phyloP scores from a whole-genome alignment of 768 basidiomycete genomes.

The Lentinus brumalis region DNA sequence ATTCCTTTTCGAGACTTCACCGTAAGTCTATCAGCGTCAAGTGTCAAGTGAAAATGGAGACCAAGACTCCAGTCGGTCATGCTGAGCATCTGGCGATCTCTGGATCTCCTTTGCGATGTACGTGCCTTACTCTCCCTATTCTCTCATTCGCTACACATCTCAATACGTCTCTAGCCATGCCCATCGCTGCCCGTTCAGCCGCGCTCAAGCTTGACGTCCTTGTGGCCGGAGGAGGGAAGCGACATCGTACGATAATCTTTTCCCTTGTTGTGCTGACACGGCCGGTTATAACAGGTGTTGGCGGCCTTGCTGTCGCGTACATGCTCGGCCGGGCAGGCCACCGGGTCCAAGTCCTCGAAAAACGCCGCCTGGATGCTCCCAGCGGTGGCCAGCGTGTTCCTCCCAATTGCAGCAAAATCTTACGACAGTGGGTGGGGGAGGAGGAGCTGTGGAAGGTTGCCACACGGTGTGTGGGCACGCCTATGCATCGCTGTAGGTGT shows the following conservation, averaged over 20 bases:
- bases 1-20: too few relatives aligned
- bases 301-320: slow-evolving; percentile 58
- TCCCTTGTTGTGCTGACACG: not conserved
- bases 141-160: too few relatives aligned
- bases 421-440: slow-evolving; percentile 57
- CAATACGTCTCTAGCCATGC: slow-evolving; percentile 11
- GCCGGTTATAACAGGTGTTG: slow-evolving; percentile 38
- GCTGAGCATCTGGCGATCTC: too few relatives aligned
- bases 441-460: slow-evolving; percentile 42
- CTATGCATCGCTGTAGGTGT: slow-evolving; percentile 40
- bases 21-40: too few relatives aligned
- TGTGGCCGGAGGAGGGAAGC: slow-evolving; percentile 50
- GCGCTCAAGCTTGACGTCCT: slow-evolving; percentile 42
- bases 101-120: too few relatives aligned
- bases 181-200: slow-evolving; percentile 27
- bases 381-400: slow-evolving; percentile 49
- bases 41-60: too few relatives aligned
- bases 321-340: slow-evolving; percentile 60
- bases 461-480: slow-evolving; percentile 36
- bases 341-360: slow-evolving; percentile 58
- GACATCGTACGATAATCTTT: too few relatives aligned
- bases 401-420: slow-evolving; percentile 58
- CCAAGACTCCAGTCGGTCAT: too few relatives aligned
- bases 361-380: slow-evolving; percentile 38
- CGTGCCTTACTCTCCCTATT: too few relatives aligned